Evolutionary conservation across 2,329 filamentous ascomycete species (phyloP), one percentile per base, ranked within the genome.

Genomic region (Lasiodiplodia sp.): DNA sequence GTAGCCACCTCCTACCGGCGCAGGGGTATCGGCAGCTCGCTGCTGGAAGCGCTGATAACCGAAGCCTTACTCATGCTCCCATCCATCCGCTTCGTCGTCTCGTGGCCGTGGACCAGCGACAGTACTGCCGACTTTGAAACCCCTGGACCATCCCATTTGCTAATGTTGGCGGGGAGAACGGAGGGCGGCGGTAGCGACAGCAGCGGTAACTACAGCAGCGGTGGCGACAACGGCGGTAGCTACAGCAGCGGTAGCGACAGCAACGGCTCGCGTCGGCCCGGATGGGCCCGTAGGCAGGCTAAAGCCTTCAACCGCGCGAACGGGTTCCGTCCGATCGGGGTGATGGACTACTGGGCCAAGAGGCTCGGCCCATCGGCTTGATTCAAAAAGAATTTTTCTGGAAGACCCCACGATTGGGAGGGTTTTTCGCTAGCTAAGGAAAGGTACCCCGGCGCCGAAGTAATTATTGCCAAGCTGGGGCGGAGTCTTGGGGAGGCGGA

Each of bases 31-130:
- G 65, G 52, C 16, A n/a, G 14, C 53, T 3, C 37, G 21, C 34
- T 67, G 25, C 34, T 57, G 11, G 2, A n/a, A 10, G 25, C n/a
- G 23, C 23, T 67, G 53, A 21, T 51, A 11, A 10, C 16, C 44
- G 40, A 38, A 3, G 65, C 65, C 3, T n/a, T n/a, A 21, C 11
- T 12, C 11, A 6, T 37, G 6, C 38, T 31, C 8, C 53, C 65
- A 2, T 6, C 25, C 44, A 10, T 52, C 40, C 8, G 31, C 8
- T 67, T 67, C 53, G 40, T 31, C 44, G 65, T 44, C 7, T 57
- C 55, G 37, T 67, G 65, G 65, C 65, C 65, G 18, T 52, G 40
- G 14, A 31, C 44, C 18, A 38, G 47, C 44, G 65, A 67, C 65
- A 7, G 2, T 38, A 28, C 23, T 23, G 23, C 25, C 25, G 55